Conservation (phyloP, 495 filamentous ascomycete species). For the Immersiella caudata region DNA sequence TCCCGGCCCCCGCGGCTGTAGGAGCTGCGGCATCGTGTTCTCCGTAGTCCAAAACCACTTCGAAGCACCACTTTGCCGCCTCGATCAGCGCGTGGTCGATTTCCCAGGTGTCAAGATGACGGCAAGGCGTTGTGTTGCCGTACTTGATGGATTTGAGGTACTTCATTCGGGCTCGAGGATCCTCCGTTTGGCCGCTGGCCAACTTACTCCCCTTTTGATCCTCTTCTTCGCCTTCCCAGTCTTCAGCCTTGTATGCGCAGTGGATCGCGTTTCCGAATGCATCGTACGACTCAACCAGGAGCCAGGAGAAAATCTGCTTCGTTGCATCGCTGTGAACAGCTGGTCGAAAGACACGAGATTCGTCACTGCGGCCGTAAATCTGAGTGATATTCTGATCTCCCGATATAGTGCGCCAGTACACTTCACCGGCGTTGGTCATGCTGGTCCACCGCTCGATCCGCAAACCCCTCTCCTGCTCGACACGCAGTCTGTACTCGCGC, state of each 20-base stretch:
- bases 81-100: not conserved
- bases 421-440: not conserved
- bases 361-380: not conserved
- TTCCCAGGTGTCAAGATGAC: not conserved
- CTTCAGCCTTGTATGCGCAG: slow-evolving; percentile 11
- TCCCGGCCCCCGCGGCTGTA: not conserved
- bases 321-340: not conserved
- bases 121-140: slow-evolving; percentile 1
- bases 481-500: not conserved
- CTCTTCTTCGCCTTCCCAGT: not conserved
- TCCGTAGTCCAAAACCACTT: slow-evolving; percentile 45
- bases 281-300: not conserved
- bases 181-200: not conserved
- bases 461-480: not conserved
- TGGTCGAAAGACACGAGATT: slow-evolving; percentile 1
- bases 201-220: not conserved
- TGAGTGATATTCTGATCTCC: not conserved
- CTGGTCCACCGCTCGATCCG: slow-evolving; percentile 8
- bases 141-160: slow-evolving; percentile 15
- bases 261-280: slow-evolving; percentile 6
- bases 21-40: slow-evolving; percentile 30
- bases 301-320: slow-evolving; percentile 8
- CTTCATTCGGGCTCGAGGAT: not conserved
- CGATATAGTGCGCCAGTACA: slow-evolving; percentile 10
- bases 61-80: slow-evolving; percentile 34